Percentiles rank a stretch among this genome's conserved stretches.
Conservation (phyloP, 2,329 filamentous ascomycete genomes). For the Verruconis gallopava region DNA sequence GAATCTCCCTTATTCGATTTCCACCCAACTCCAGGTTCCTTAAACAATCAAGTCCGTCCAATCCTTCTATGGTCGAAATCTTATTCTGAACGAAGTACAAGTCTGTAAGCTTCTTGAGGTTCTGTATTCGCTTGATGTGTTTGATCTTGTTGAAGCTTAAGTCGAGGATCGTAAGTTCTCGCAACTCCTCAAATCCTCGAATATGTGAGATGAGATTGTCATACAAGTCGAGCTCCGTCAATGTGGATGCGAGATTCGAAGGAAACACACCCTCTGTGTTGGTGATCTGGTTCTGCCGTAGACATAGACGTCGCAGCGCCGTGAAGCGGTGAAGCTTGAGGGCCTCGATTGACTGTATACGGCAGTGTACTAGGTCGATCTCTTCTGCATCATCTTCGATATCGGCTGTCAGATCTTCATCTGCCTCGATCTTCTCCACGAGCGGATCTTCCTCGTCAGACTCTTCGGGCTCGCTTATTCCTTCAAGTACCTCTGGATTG, state of each 20-base stretch:
- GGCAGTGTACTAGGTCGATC: slow-evolving; percentile 81
- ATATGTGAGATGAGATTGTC: slow-evolving; percentile 89
- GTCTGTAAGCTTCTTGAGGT: slow-evolving; percentile 66
- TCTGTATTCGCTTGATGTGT: slow-evolving; percentile 80
- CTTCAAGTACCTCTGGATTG: slow-evolving; percentile 74
- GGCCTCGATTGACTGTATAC: slow-evolving; percentile 63
- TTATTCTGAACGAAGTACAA: slow-evolving; percentile 93
- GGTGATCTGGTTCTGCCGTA: slow-evolving; percentile 84
- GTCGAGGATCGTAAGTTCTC: slow-evolving; percentile 66
- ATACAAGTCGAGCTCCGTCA: slow-evolving; percentile 85
- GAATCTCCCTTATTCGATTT: slow-evolving; percentile 73
- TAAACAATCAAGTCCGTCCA: slow-evolving; percentile 62
- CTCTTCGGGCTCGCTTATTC: slow-evolving; percentile 72
- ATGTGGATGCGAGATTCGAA: slow-evolving; percentile 46
- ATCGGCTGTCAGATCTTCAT: slow-evolving; percentile 57
- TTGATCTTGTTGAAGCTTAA: slow-evolving; percentile 99
- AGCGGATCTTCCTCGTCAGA: slow-evolving; percentile 57
- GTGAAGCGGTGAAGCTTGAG: slow-evolving; percentile 76
- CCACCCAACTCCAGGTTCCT: slow-evolving; percentile 82
- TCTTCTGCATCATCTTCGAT: slow-evolving; percentile 48
- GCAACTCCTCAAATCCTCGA: slow-evolving; percentile 66
- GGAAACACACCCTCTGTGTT: slow-evolving; percentile 58
- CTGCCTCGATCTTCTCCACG: slow-evolving; percentile 64
- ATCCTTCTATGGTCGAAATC: slow-evolving; percentile 72
- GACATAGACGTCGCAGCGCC: slow-evolving; percentile 62